These are phyloP conservation scores for Magnaporthiopsis poae DNA, from an alignment of 2,329 filamentous ascomycete genomes.

Conservation along the genomic window DNA sequence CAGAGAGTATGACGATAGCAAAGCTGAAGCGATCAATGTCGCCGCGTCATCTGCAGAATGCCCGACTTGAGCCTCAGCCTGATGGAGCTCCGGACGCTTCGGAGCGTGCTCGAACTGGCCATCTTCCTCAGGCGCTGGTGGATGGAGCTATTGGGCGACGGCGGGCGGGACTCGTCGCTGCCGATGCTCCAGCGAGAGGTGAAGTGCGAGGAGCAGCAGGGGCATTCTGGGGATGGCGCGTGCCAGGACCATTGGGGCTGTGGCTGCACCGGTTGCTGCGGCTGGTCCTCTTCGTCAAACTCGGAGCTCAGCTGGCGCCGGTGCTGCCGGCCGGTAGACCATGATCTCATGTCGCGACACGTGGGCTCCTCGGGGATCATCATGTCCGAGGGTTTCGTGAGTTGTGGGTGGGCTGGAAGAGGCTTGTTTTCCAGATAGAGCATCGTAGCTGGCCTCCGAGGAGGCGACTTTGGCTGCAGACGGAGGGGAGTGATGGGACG, in stretches of 20 bases:
- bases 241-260: not conserved
- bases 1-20: not conserved
- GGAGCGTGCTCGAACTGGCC: constrained; percentile 4
- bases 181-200: constrained; percentile 6
- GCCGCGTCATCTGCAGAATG: constrained; percentile 2
- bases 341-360: not conserved
- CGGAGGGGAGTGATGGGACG: not conserved
- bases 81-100: constrained; percentile 2
- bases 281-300: not conserved
- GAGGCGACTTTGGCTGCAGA: not conserved
- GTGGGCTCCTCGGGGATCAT: not conserved
- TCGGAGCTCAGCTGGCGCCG: not conserved
- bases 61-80: not conserved
- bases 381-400: not conserved
- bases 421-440: not conserved
- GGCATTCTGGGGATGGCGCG: not conserved
- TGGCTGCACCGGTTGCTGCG: not conserved
- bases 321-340: not conserved
- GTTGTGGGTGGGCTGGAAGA: not conserved
- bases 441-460: too few relatives aligned
- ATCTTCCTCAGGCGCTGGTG: constrained; percentile 4
- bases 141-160: constrained; percentile 5
- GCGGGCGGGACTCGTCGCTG: constrained; percentile 6
- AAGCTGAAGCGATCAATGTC: not conserved
- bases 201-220: constrained; percentile 1